These are phyloP conservation scores for Dipteronia dyeriana DNA, from an alignment of 345 rosid genomes.

Conservation along the genomic window DNA sequence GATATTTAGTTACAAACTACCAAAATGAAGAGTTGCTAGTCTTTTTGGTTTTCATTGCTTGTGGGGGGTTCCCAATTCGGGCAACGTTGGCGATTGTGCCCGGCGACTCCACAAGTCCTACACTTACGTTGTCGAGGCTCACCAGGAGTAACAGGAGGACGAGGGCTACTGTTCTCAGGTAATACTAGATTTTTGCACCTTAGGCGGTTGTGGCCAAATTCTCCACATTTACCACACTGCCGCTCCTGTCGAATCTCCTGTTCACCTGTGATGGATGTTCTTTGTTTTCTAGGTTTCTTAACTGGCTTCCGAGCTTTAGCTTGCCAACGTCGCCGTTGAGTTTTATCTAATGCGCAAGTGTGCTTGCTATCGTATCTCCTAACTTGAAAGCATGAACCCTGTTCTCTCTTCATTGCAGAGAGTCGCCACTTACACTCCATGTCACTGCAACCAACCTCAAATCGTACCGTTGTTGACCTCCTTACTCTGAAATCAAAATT, in stretches of 20 bases:
- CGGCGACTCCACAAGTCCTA: background rate
- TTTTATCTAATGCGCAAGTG: background rate
- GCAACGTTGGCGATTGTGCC: background rate
- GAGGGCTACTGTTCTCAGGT: background rate
- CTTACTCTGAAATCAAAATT: background rate
- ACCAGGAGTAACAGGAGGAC: background rate
- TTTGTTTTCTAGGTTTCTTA: background rate
- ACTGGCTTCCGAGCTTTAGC: background rate
- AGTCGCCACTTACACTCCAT: background rate
- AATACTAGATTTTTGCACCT: constrained; percentile 4
- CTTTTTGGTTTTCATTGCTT: background rate
- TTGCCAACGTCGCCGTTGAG: background rate
- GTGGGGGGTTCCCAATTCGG: background rate
- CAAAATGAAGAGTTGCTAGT: background rate
- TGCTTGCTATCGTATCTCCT: background rate
- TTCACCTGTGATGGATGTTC: background rate
- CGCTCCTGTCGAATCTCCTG: background rate
- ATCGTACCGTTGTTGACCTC: background rate
- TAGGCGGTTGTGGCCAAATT: background rate
- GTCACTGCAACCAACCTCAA: background rate
- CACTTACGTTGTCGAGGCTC: background rate
- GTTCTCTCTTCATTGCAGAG: background rate
- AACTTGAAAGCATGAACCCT: background rate
- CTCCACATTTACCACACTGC: constrained; percentile 6
- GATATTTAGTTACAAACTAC: background rate